A percentile compares a stretch with the other conserved stretches of the same genome.
phyloP scores from a whole-genome alignment of 805 yeast species.

The Starmerella potacharoeniae region DNA sequence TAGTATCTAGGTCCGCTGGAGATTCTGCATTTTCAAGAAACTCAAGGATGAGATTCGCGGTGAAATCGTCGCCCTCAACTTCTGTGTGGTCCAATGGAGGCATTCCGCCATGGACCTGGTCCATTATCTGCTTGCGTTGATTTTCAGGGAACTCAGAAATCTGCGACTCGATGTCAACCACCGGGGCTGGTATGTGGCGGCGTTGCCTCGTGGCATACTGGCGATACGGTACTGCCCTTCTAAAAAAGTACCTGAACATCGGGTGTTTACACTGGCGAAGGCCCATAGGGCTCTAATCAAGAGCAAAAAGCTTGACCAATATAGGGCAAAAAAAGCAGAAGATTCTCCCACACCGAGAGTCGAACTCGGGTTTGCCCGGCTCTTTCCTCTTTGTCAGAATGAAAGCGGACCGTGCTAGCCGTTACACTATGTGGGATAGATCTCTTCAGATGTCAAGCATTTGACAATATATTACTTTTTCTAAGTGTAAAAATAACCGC shows the following conservation, averaged over 20 bases:
- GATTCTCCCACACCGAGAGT: conserved; percentile 23
- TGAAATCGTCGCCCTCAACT: background rate
- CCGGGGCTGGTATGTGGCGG: background rate
- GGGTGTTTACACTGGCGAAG: background rate
- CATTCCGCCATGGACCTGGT: conserved; percentile 3
- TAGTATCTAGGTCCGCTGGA: conserved; percentile 9
- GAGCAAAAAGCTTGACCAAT: background rate
- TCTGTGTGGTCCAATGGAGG: background rate
- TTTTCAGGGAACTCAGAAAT: conserved; percentile 13
- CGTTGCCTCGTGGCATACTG: background rate
- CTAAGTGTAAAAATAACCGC: background rate
- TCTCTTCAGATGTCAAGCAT: background rate
- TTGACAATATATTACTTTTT: no score
- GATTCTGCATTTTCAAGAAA: conserved; percentile 9
- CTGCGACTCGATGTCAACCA: conserved; percentile 11
- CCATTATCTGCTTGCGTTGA: conserved; percentile 10
- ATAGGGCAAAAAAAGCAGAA: conserved; percentile 1
- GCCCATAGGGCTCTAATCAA: background rate
- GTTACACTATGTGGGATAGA: conserved; percentile 23
- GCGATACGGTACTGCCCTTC: background rate
- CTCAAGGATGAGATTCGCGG: conserved; percentile 4
- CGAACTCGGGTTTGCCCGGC: conserved; percentile 26
- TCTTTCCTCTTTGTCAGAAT: conserved; percentile 6
- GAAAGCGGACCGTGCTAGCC: conserved; percentile 26
- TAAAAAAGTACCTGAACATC: background rate